phyloP scores from a whole-genome alignment of 139 green algal species.

The Chlorokybus atmophyticus region DNA sequence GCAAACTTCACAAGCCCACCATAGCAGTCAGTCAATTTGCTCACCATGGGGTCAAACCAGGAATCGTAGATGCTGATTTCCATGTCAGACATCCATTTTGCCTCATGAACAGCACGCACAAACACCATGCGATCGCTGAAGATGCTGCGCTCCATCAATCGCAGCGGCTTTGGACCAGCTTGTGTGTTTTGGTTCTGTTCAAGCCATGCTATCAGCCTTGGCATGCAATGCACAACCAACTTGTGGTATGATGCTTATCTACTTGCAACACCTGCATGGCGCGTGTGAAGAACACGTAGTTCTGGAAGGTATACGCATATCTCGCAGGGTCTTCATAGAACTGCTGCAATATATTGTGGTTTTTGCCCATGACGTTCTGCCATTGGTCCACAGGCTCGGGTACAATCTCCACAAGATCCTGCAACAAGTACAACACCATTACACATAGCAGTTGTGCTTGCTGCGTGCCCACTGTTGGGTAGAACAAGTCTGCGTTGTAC shows the following conservation, averaged over 20 bases:
- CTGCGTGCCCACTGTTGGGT: neutral
- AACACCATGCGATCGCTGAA: constrained; percentile 97
- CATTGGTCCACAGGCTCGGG: constrained; percentile 87
- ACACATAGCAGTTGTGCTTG: neutral
- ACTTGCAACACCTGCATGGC: constrained; percentile 49
- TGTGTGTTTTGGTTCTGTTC: no score
- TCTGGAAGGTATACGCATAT: constrained; percentile 94
- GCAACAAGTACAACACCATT: constrained; percentile 8
- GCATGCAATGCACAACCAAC: no score
- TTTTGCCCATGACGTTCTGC: constrained; percentile 48
- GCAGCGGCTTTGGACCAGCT: constrained; percentile 31
- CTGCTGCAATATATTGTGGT: constrained; percentile 70
- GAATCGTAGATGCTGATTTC: constrained; percentile 79
- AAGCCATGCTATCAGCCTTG: no score
- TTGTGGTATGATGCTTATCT: no score
- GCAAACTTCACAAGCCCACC: no score
- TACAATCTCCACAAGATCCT: constrained; percentile 62
- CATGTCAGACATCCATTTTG: constrained; percentile 63
- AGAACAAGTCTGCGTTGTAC: neutral
- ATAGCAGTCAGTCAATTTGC: no score
- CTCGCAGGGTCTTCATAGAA: constrained; percentile 79
- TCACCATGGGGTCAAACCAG: constrained; percentile 42
- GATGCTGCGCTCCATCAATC: constrained; percentile 84
- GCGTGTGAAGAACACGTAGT: constrained; percentile 88
- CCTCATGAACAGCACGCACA: constrained; percentile 72